Evolutionary conservation across 2,329 filamentous ascomycete genomes (phyloP).

Genomic region (Annulohypoxylon truncatum): DNA sequence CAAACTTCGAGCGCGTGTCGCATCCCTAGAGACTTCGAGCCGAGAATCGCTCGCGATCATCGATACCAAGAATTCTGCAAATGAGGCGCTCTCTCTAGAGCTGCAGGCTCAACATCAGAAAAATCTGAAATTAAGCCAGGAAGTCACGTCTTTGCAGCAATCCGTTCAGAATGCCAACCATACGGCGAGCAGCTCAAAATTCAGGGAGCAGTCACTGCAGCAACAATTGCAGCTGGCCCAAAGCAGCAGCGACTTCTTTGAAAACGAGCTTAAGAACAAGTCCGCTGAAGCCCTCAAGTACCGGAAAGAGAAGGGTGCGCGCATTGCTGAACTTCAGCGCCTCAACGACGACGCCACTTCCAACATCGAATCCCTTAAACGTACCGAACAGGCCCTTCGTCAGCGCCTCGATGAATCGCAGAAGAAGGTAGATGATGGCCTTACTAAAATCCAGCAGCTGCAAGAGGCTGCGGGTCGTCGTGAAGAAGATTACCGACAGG

Average conservation of each 20-base stretch:
- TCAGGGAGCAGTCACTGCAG: constrained; percentile 88
- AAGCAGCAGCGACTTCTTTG: constrained; percentile 92
- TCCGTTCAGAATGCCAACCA: constrained; percentile 84
- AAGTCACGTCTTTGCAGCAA: constrained; percentile 85
- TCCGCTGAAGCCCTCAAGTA: constrained; percentile 87
- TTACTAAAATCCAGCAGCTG: constrained; percentile 84
- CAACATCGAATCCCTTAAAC: constrained; percentile 79
- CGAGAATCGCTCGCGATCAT: constrained; percentile 89
- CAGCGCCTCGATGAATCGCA: constrained; percentile 85
- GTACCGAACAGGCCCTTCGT: constrained; percentile 83
- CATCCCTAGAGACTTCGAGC: constrained; percentile 89
- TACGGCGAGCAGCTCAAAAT: constrained; percentile 82
- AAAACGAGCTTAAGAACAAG: constrained; percentile 91
- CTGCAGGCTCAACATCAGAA: constrained; percentile 90
- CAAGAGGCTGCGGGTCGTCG: constrained; percentile 83
- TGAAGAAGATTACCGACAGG: constrained; percentile 88
- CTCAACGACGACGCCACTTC: constrained; percentile 86
- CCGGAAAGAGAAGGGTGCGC: constrained; percentile 92
- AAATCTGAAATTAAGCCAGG: constrained; percentile 83
- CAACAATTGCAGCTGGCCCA: constrained; percentile 91
- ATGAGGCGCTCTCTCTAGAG: constrained; percentile 87
- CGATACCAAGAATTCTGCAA: constrained; percentile 87
- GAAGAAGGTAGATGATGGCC: constrained; percentile 85
- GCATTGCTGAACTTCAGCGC: constrained; percentile 88
- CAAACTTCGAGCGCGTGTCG: constrained; percentile 82